phyloP scores from a whole-genome alignment of 2,329 filamentous ascomycete genomes.

The Thielaviopsis musarum region DNA sequence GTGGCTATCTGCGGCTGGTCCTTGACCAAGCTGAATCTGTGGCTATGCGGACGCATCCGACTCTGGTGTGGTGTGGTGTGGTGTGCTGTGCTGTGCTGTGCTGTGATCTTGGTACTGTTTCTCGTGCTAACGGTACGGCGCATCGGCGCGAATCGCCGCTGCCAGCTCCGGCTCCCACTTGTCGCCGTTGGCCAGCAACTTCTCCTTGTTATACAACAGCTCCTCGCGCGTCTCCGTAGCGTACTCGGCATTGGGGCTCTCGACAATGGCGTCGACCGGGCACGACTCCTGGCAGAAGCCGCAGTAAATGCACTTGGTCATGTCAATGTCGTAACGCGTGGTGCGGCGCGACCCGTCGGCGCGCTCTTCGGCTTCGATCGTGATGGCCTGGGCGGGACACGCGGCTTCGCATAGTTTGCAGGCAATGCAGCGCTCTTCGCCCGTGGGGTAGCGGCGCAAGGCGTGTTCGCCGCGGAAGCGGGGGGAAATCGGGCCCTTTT shows the following conservation, averaged over 20 bases:
- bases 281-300: slow-evolving; percentile 98
- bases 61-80: too few relatives aligned
- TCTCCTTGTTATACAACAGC: slow-evolving; percentile 95
- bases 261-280: slow-evolving; percentile 80
- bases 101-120: background rate
- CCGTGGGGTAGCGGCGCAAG: slow-evolving; percentile 85
- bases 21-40: too few relatives aligned
- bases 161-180: slow-evolving; percentile 98
- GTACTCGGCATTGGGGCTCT: slow-evolving; percentile 47
- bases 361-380: slow-evolving; percentile 96
- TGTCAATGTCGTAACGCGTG: slow-evolving; percentile 97
- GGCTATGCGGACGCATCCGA: too few relatives aligned
- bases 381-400: slow-evolving; percentile 95
- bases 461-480: slow-evolving; percentile 98
- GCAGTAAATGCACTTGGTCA: slow-evolving; percentile 99
- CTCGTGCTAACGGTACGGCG: slow-evolving; percentile 57
- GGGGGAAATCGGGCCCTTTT: slow-evolving; percentile 96
- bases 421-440: slow-evolving; percentile 97
- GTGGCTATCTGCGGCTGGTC: background rate
- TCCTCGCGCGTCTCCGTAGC: slow-evolving; percentile 65
- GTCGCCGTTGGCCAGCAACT: slow-evolving; percentile 74
- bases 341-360: slow-evolving; percentile 89
- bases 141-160: slow-evolving; percentile 78
- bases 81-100: background rate
- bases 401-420: slow-evolving; percentile 99